Evolutionary conservation across 2,329 filamentous ascomycete genomes (phyloP).

Genomic region (Daldinia eschscholtzii): DNA sequence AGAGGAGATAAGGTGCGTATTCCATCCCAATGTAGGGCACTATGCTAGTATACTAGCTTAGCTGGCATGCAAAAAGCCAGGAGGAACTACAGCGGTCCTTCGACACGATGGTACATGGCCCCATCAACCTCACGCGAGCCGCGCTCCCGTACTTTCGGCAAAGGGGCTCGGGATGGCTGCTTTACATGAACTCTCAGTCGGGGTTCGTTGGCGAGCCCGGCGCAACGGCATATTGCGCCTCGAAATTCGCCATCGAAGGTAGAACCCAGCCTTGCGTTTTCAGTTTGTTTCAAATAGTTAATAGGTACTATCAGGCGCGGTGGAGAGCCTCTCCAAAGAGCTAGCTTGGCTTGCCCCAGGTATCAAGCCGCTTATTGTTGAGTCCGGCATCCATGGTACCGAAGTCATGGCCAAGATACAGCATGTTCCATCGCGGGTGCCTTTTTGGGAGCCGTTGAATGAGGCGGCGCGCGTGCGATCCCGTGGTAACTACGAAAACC

Average conservation of each 20-base stretch:
- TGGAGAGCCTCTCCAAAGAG: slow-evolving; percentile 33
- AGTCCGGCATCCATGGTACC: slow-evolving; percentile 29
- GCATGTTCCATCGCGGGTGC: slow-evolving; percentile 14
- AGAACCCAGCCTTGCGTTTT: background rate
- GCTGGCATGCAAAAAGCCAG: slow-evolving; percentile 11
- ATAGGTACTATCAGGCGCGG: slow-evolving; percentile 18
- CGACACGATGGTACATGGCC: slow-evolving; percentile 29
- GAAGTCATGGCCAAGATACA: slow-evolving; percentile 31
- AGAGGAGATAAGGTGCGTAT: slow-evolving; percentile 49
- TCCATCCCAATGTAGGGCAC: background rate
- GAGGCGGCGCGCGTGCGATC: slow-evolving; percentile 17
- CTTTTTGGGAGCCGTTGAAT: slow-evolving; percentile 33
- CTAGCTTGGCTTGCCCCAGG: slow-evolving; percentile 36
- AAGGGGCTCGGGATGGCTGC: slow-evolving; percentile 24
- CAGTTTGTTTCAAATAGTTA: background rate
- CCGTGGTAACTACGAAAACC: slow-evolving; percentile 24
- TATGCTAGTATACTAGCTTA: background rate
- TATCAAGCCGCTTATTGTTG: slow-evolving; percentile 35
- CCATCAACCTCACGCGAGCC: slow-evolving; percentile 30
- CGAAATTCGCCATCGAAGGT: slow-evolving; percentile 36
- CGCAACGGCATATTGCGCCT: slow-evolving; percentile 22
- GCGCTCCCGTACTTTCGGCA: slow-evolving; percentile 31
- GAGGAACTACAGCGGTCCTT: slow-evolving; percentile 27
- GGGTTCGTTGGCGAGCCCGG: slow-evolving; percentile 30
- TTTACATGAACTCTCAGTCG: slow-evolving; percentile 35